Evolutionary conservation across 2,329 filamentous ascomycete species (phyloP), one percentile per base, ranked within the genome.

Genomic region (Ophiostoma piceae): DNA sequence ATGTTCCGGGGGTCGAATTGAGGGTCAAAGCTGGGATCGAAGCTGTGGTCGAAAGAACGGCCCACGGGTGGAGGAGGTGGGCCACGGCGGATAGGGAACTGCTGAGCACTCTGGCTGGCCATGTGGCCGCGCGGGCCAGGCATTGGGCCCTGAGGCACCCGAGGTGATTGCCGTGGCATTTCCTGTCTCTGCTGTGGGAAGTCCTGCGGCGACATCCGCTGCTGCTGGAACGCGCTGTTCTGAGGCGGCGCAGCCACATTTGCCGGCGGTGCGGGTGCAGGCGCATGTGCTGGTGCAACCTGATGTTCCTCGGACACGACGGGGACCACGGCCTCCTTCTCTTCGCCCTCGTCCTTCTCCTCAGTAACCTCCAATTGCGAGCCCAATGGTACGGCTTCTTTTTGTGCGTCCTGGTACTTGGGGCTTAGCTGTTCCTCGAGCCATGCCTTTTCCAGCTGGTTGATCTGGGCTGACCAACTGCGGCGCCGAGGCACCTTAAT

Each of bases 381-480:
- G 12, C 26, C 22, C 22, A 60, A 19, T 16, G 54, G 54, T 6
- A 16, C 26, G 26, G 26, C 57, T 16, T 32, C 26, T 35, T 35
- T 51, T 51, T 29, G 19, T 19, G 14, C 14, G 19, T 65, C n/a
- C 35, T 65, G 62, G 6, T 39, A 22, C 9, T 39, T 37, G 5
- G 66, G 67, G n/a, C 22, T 71, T 66, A 72, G 70, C 71, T 77
- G 77, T 8, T 76, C 76, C 19, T 73, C 74, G 51, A 78, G 68
- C 57, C 78, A 76, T 4, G 75, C 74, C 72, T 76, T 76, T 64
- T 79, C 78, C 7, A 79, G 70, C 68, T 79, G 77, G 43, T 84
- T 82, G 14, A 85, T 78, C 70, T 81, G 81, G 77, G 83, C 82
- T 3, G 81, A 80, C 69, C 85, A 78, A 73, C 84, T 87, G 65